phyloP scores from a whole-genome alignment of 768 basidiomycete genomes.

The Boletus subparvulus region DNA sequence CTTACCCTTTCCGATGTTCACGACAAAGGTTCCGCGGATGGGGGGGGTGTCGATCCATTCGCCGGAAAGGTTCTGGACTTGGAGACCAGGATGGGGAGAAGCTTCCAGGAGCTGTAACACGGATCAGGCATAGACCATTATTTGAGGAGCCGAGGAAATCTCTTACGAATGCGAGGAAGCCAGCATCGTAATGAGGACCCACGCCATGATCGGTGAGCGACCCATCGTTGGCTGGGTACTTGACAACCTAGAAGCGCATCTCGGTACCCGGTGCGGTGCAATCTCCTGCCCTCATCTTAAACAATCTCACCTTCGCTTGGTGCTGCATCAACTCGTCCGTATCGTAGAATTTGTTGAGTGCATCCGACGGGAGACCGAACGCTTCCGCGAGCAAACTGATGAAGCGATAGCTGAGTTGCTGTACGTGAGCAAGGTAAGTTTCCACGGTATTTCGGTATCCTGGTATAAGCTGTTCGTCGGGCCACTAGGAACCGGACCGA shows the following conservation, averaged over 20 bases:
- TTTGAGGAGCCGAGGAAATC: no score
- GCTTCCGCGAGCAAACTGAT: conserved; percentile 65
- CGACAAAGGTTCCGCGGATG: conserved; percentile 75
- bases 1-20: conserved; percentile 77
- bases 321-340: conserved; percentile 64
- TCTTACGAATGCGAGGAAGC: conserved; percentile 75
- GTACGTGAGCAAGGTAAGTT: conserved; percentile 59
- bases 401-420: conserved; percentile 60
- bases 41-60: conserved; percentile 83
- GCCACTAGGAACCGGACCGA: conserved; percentile 55
- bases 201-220: conserved; percentile 65
- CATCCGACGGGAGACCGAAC: conserved; percentile 60
- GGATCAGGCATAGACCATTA: background rate
- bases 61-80: conserved; percentile 79
- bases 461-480: conserved; percentile 65
- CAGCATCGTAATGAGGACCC: conserved; percentile 81
- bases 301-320: conserved; percentile 52
- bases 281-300: background rate
- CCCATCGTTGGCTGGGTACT: conserved; percentile 63
- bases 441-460: conserved; percentile 62
- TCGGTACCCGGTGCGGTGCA: background rate
- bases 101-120: conserved; percentile 68
- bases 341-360: conserved; percentile 63
- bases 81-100: conserved; percentile 73
- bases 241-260: conserved; percentile 47